These are phyloP conservation scores for Wickerhamiella bombiphila DNA, from an alignment of 805 yeast species.

Conservation along the genomic window DNA sequence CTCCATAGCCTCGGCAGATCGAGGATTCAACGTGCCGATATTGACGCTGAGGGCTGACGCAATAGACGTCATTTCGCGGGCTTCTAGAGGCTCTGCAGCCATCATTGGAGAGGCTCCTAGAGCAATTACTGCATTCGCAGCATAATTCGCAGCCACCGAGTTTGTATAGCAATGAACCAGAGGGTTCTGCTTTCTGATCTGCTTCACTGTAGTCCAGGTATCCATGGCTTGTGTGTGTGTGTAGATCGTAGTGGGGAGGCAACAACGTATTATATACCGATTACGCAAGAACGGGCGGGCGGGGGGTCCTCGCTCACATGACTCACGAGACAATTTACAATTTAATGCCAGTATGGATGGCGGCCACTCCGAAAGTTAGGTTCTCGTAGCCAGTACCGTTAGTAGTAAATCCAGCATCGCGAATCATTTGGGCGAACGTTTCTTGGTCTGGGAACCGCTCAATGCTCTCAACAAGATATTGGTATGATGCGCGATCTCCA, in stretches of 20 bases:
- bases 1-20: constrained; percentile 9
- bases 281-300: neutral
- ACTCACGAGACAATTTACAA: constrained; percentile 28
- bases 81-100: constrained; percentile 64
- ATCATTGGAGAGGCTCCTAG: constrained; percentile 78
- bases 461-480: constrained; percentile 89
- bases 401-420: constrained; percentile 85
- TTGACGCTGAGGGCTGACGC: constrained; percentile 52
- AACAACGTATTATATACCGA: neutral
- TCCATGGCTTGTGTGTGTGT: constrained; percentile 5
- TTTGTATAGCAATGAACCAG: constrained; percentile 80
- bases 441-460: constrained; percentile 86
- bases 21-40: constrained; percentile 42
- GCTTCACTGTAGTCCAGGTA: constrained; percentile 16
- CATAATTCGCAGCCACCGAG: constrained; percentile 72
- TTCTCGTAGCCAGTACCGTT: constrained; percentile 89
- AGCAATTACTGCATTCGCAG: constrained; percentile 76
- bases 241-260: neutral
- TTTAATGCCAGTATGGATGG: constrained; percentile 91
- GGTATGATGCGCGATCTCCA: constrained; percentile 90
- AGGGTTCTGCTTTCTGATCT: constrained; percentile 29
- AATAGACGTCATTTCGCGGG: constrained; percentile 43
- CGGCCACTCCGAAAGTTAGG: constrained; percentile 87
- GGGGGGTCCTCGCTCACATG: neutral
- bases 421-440: constrained; percentile 77